A percentile compares a stretch with the other conserved stretches of the same genome.
These are phyloP conservation scores for Lagenaria siceraria DNA, from an alignment of 306 rosid species.

Conservation along the genomic window DNA sequence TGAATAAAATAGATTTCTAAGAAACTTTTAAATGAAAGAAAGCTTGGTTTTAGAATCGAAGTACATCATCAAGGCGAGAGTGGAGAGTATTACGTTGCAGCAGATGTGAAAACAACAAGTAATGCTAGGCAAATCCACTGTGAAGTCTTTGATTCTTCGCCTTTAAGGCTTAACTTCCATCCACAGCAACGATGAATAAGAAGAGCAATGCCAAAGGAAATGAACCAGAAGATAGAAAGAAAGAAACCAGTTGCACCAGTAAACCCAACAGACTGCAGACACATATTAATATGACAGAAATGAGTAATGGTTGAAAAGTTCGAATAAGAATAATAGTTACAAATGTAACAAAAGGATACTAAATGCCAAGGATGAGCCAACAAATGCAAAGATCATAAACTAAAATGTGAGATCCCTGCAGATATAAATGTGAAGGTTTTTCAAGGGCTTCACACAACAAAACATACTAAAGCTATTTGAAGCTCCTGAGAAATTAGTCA, in stretches of 20 bases:
- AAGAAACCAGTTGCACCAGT: conserved; percentile 76
- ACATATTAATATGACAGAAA: background rate
- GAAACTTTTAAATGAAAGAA: background rate
- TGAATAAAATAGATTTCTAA: background rate
- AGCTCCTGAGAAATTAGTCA: background rate
- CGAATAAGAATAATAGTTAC: background rate
- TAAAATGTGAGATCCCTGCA: background rate
- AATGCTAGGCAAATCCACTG: conserved; percentile 61
- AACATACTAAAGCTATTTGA: background rate
- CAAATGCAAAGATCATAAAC: background rate
- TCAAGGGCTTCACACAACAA: background rate
- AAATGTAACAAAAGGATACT: background rate
- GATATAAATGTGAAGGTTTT: background rate
- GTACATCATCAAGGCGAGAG: background rate
- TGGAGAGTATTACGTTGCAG: conserved; percentile 53
- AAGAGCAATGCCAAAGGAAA: conserved; percentile 73
- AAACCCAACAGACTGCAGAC: conserved; percentile 87
- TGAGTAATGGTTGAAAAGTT: background rate
- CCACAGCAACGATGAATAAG: conserved; percentile 64
- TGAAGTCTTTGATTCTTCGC: conserved; percentile 46
- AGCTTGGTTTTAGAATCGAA: background rate
- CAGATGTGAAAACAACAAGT: conserved; percentile 62
- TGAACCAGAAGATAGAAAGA: conserved; percentile 73
- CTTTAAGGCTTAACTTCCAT: conserved; percentile 68
- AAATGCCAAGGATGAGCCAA: background rate